A percentile compares a stretch with the other conserved stretches of the same genome.
These are phyloP conservation scores for Camillea tinctor DNA, from an alignment of 2,329 filamentous ascomycete species.

Conservation along the genomic window DNA sequence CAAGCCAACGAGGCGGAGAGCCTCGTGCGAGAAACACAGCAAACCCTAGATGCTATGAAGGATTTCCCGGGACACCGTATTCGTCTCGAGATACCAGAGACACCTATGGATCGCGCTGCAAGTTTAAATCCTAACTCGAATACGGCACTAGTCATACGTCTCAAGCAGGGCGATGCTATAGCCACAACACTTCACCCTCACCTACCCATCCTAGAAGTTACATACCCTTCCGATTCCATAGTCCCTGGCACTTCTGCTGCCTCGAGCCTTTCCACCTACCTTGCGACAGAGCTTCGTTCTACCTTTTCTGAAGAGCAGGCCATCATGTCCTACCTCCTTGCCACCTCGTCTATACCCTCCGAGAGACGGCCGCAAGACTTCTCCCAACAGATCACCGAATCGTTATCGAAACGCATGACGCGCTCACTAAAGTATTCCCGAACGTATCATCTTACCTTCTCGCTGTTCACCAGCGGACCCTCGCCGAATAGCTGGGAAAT, in stretches of 20 bases:
- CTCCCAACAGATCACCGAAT: constrained; percentile 51
- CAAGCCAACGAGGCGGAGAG: constrained; percentile 67
- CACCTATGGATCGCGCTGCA: constrained; percentile 29
- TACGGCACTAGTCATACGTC: constrained; percentile 67
- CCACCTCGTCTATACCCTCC: constrained; percentile 53
- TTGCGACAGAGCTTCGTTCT: constrained; percentile 73
- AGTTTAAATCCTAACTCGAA: constrained; percentile 36
- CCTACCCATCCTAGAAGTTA: constrained; percentile 70
- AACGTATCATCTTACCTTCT: constrained; percentile 94
- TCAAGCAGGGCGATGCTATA: constrained; percentile 61
- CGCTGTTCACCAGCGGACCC: constrained; percentile 80
- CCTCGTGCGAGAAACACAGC: constrained; percentile 77
- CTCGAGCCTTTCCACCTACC: constrained; percentile 71
- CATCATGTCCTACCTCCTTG: constrained; percentile 74
- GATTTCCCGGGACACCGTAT: constrained; percentile 84
- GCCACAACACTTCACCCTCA: constrained; percentile 67
- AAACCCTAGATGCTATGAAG: constrained; percentile 81
- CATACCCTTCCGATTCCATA: constrained; percentile 68
- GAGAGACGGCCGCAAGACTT: constrained; percentile 46
- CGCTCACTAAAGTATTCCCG: constrained; percentile 87
- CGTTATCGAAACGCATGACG: constrained; percentile 69
- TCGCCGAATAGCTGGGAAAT: constrained; percentile 89
- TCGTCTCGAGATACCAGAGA: constrained; percentile 63
- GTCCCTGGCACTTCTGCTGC: constrained; percentile 67
- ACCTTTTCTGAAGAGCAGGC: constrained; percentile 88